These are phyloP conservation scores for Arthrobotrys iridis DNA, from an alignment of 2,329 filamentous ascomycete genomes.

Conservation along the genomic window DNA sequence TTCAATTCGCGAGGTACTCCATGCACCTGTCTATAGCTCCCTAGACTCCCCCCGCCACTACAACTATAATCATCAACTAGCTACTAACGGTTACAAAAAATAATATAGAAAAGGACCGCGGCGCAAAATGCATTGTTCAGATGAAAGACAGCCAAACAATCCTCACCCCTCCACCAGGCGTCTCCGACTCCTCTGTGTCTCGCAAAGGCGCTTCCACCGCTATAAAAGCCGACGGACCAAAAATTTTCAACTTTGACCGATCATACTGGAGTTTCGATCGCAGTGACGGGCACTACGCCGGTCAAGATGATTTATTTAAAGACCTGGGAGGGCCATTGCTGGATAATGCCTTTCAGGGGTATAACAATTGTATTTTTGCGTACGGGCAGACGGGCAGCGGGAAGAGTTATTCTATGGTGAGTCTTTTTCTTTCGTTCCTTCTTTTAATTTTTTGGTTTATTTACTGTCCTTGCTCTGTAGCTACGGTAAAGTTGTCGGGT, in stretches of 20 bases:
- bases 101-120: conserved; percentile 83
- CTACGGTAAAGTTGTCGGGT: not conserved
- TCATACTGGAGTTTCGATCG: conserved; percentile 99
- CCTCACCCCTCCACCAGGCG: conserved; percentile 75
- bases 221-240: conserved; percentile 75
- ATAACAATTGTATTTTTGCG: conserved; percentile 99
- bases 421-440: not conserved
- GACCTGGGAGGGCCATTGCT: conserved; percentile 89
- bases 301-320: conserved; percentile 85
- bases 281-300: conserved; percentile 79
- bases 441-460: not conserved
- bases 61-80: not conserved
- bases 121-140: conserved; percentile 94
- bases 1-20: conserved; percentile 91
- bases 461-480: too few relatives aligned
- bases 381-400: conserved; percentile 98
- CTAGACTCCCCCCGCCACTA: not conserved
- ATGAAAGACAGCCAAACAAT: conserved; percentile 95
- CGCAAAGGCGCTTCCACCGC: conserved; percentile 70
- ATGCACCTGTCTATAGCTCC: not conserved
- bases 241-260: conserved; percentile 93
- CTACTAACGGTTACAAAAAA: not conserved
- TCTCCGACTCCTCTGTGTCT: conserved; percentile 56
- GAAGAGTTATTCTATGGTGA: conserved; percentile 90
- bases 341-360: conserved; percentile 97